Evolutionary conservation across 1,284 basidiomycete genomes (phyloP), one percentile per base, ranked within the genome.

Genomic region (Leccinum subrobustum): DNA sequence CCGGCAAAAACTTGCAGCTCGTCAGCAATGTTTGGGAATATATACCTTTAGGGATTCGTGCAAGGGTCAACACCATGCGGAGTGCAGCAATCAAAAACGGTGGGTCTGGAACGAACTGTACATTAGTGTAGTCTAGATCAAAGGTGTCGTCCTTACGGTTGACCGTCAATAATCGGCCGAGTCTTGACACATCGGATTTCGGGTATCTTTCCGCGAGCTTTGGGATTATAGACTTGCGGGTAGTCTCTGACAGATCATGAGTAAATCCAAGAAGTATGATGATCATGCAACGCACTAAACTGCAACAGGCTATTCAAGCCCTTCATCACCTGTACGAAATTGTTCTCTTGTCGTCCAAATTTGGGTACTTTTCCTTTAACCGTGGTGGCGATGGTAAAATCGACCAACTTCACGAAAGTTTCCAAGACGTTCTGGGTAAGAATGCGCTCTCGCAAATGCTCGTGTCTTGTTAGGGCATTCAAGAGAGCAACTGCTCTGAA

Each of bases 261-360:
- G 52, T 8, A 3, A 29, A 48, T 48, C 2, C n/a, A 4, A 44
- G 12, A 44, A 16, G 7, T 27, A 52, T 2, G 2, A 52, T 6
- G 8, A 35, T 4, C 37, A 27, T 48, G 0, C 27, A 20, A 63
- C 65, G 33, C 5, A 74, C 70, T 58, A 6, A 60, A 70, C 18
- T 64, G 56, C 55, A 70, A 29, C 12, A 74, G n/a, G 51, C 60
- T 64, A 3, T 20, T 59, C 44, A 71, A 18, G 6, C 66, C 62
- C 0, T 70, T 62, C 71, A 74, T 71, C 3, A 59, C 65, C 8
- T 62, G 63, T n/a, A 55, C 64, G 50, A 71, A 73, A 54, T 58
- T 63, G 4, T 25, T 47, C 27, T 7, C 47, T 0, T 33, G 53
- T 25, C 50, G 11, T 1, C 0, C 6, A 25, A 23, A 48, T 8